phyloP scores from a whole-genome alignment of 2,329 filamentous ascomycete species.

The Pseudofabraea citricarpa region DNA sequence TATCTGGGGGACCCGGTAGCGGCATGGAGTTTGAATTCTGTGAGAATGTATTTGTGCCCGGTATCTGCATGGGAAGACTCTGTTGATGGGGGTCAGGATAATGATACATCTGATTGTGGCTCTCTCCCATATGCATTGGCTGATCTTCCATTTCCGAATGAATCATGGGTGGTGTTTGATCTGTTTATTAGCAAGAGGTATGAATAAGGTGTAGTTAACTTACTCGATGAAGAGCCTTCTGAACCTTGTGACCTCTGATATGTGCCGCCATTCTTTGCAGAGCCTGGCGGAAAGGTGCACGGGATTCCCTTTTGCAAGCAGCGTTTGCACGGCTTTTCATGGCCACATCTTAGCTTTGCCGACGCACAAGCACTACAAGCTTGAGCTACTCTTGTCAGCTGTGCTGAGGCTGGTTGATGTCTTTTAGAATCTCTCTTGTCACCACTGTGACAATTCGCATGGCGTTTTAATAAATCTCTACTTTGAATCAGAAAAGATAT shows the following conservation, averaged over 20 bases:
- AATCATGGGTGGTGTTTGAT: background rate
- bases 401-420: background rate
- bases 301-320: slow-evolving; percentile 5
- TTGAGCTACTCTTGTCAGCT: slow-evolving; percentile 4
- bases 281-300: slow-evolving; percentile 2
- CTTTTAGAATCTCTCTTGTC: slow-evolving; percentile 1
- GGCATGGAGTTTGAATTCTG: background rate
- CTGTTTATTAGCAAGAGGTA: background rate
- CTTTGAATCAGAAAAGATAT: background rate
- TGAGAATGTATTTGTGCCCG: background rate
- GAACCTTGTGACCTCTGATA: background rate
- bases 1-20: background rate
- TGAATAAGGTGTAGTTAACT: background rate
- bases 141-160: background rate
- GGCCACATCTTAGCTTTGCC: slow-evolving; percentile 2
- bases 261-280: background rate
- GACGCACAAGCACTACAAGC: slow-evolving; percentile 6
- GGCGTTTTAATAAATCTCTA: slow-evolving; percentile 1
- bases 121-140: background rate
- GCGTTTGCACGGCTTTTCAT: slow-evolving; percentile 6
- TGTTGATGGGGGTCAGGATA: slow-evolving; percentile 1
- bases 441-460: slow-evolving; percentile 1
- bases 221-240: background rate
- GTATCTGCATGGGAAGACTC: background rate
- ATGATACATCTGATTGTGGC: background rate